phyloP scores from a whole-genome alignment of 164 flowering plant genomes.

The Stephania cephalantha region DNA sequence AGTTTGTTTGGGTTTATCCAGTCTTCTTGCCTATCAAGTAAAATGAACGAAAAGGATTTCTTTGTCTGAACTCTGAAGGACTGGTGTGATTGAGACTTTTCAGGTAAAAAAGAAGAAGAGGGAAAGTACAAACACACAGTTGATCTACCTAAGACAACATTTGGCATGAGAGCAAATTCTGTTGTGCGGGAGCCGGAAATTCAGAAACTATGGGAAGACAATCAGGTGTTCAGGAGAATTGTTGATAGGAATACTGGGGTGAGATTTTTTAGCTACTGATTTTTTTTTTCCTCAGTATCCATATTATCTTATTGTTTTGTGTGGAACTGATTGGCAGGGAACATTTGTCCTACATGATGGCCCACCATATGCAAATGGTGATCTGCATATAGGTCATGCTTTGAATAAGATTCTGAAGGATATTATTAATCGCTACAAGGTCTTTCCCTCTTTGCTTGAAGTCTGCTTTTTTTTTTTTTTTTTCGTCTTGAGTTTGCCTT shows the following conservation, averaged over 20 bases:
- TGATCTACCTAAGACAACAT: constrained; percentile 84
- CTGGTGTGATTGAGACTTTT: constrained; percentile 20
- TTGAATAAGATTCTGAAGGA: constrained; percentile 96
- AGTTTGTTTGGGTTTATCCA: background rate
- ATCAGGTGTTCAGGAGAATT: constrained; percentile 72
- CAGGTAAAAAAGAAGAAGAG: constrained; percentile 72
- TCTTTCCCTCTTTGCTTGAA: constrained; percentile 15
- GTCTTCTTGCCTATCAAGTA: background rate
- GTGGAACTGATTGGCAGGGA: constrained; percentile 38
- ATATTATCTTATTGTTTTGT: constrained; percentile 15
- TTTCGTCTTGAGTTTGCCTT: background rate
- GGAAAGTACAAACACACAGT: constrained; percentile 91
- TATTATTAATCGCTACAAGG: constrained; percentile 95
- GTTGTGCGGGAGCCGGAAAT: constrained; percentile 87
- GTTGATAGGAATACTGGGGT: constrained; percentile 75
- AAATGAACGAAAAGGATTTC: background rate
- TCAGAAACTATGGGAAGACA: constrained; percentile 90
- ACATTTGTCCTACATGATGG: constrained; percentile 93
- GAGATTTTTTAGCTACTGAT: constrained; percentile 18
- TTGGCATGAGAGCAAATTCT: constrained; percentile 92
- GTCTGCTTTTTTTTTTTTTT: background rate
- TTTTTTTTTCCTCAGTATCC: background rate
- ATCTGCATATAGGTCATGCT: constrained; percentile 97
- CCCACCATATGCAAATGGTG: constrained; percentile 99
- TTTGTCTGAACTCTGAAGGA: background rate